phyloP scores from a whole-genome alignment of 176 grass and related monocot genomes.

The Cenchrus americanus region DNA sequence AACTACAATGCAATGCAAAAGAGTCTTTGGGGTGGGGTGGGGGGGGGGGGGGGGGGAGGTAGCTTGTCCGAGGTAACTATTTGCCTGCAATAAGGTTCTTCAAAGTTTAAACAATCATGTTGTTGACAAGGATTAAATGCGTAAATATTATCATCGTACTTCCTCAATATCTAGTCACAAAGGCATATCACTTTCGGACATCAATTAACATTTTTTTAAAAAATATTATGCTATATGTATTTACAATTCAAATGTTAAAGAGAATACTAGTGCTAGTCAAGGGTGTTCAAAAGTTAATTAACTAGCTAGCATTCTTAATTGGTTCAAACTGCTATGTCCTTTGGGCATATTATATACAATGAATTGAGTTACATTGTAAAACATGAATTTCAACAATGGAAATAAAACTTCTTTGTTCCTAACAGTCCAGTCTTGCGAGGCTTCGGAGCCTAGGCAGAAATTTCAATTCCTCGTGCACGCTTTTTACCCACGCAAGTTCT shows the following conservation, averaged over 20 bases:
- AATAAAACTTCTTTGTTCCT: neutral
- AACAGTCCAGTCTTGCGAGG: neutral
- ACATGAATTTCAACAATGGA: neutral
- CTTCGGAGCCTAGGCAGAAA: neutral
- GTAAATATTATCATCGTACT: neutral
- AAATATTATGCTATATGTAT: neutral
- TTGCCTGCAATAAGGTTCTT: neutral
- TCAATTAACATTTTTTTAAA: neutral
- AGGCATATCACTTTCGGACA: neutral
- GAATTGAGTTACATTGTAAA: neutral
- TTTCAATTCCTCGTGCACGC: neutral
- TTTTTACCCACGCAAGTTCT: neutral
- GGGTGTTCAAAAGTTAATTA: neutral
- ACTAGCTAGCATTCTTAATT: neutral
- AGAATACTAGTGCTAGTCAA: neutral
- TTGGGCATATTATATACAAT: neutral
- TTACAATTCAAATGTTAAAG: neutral
- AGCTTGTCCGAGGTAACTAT: neutral
- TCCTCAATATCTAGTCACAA: neutral
- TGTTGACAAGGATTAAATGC: neutral
- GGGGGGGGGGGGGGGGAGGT: too few species aligned
- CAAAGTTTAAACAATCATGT: neutral
- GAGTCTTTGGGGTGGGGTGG: too few species aligned
- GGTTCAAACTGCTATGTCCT: neutral
- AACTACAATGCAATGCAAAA: neutral